Conservation (phyloP, 2,329 filamentous ascomycete species). For the Onygenales sp. region DNA sequence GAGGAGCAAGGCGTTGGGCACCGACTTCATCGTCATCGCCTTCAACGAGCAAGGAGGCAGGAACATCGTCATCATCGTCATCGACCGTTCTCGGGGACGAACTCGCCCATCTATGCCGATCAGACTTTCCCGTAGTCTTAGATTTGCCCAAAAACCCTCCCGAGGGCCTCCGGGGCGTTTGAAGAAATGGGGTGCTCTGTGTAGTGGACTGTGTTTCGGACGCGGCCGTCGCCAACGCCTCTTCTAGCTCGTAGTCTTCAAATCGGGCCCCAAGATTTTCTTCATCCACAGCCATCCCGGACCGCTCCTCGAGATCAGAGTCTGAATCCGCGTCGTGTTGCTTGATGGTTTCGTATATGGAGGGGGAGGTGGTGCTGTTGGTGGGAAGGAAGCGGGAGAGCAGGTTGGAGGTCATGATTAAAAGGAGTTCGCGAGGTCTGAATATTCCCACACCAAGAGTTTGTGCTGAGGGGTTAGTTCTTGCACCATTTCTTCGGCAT, state of each 20-base stretch:
- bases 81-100: constrained; percentile 16
- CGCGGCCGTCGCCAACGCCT: constrained; percentile 42
- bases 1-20: constrained; percentile 29
- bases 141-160: constrained; percentile 10
- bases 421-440: not conserved
- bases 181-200: constrained; percentile 33
- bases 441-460: not conserved
- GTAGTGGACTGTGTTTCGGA: constrained; percentile 39
- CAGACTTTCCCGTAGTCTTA: constrained; percentile 1
- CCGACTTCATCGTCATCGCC: constrained; percentile 32
- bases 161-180: constrained; percentile 16
- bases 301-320: constrained; percentile 35
- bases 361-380: constrained; percentile 25
- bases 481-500: not conserved
- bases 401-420: constrained; percentile 45
- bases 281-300: constrained; percentile 39
- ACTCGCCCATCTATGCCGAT: constrained; percentile 21
- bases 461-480: not conserved
- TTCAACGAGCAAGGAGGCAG: constrained; percentile 53
- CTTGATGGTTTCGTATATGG: constrained; percentile 19
- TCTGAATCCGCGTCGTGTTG: constrained; percentile 25
- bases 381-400: constrained; percentile 41
- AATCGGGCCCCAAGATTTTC: constrained; percentile 42
- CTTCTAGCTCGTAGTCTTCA: constrained; percentile 48
- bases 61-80: constrained; percentile 40